Evolutionary conservation across 257 asterid genomes (phyloP), one percentile per base, ranked within the genome.

Genomic region (Penstemon newberryi): DNA sequence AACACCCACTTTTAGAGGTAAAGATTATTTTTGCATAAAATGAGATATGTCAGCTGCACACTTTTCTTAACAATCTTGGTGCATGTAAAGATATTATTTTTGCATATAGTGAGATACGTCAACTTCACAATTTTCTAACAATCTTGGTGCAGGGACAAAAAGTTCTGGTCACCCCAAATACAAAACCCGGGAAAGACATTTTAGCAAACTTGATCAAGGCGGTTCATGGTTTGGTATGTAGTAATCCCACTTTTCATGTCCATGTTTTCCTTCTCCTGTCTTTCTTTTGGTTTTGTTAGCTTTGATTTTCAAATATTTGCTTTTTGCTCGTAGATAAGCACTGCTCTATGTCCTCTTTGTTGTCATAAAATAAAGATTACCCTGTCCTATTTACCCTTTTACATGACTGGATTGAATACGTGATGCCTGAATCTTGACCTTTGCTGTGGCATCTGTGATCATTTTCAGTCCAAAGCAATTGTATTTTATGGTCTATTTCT

Each of bases 141-240:
- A 63, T 53, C 41, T 70, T 59, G 71, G n/a, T 82, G 82, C 92
- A 94, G 99, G 97, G 92, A 38, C 90, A 66, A 61, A 84, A 83
- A 78, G 96, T 94, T 56, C 75, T 89, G 39, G 75, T 89, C 69
- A 94, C 99, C 65, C 96, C 92, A 45, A 94, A 87, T 78, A 91
- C 97, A 33, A 94, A 91, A 79, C 99, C 99, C 33, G 95, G 97
- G 60, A 91, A 81, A 82, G 96, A 82, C 69, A 86, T 89, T 71
- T 73, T 94, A 38, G 74, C 80, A 62, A 83, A 72, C 83, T 80
- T 94, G 90, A 86, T 94, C 67, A 91, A 79, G 84, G 93, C 91
- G 3, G 97, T 94, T 76, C 85, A 75, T 81, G 99, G 99, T 75
- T 56, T 79, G 95, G 99, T 94, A 71, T 51, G 93, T 78, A 61